Base-by-base conservation (phyloP, 805 yeast species). In the Yarrowia phangngaensis region DNA sequence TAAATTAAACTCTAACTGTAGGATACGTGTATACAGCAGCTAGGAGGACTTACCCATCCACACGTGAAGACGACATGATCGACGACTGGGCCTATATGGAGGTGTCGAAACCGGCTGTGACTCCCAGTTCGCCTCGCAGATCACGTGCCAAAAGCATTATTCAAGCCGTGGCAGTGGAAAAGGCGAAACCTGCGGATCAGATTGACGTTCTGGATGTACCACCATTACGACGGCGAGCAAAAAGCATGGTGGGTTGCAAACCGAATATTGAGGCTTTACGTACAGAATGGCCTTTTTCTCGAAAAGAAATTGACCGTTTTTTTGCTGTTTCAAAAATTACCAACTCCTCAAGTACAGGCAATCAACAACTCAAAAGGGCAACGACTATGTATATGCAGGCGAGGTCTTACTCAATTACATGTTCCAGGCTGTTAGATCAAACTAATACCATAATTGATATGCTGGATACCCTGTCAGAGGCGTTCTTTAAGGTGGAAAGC, bases 401-500 rank as follows among this genome's bases (percentile, higher is more conserved):
- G 19, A 38, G 32, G 23, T 38, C 45, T 17, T 38, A 38, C 45
- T 38, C 45, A 13, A 23, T 38, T 31, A 27, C 45, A 28, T 38
- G 45, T 19, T 26, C 45, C 32, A 38, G 27, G 45, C 45, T 38
- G 13, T 24, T 38, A 32, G 45, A 19, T 24, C 45, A 38, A 32
- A 38, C 45, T 19, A 38, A 38, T 20, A 32, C 23, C 32, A 38
- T 38, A 31, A 38, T 38, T 8, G 32, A 8, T 13, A 4, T 38
- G 24, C 66, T 84, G 45, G 68, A 72, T 17, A 63, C 68, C 2
- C 67, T 86, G 32, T 66, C 78, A 4, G 52, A 59, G 2, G 74
- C 77, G 19, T 76, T 84, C 55, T 74, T 75, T 43, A 70, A 74
- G 11, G 84, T 87, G 6, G 72, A 79, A 4, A 59, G 63, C 14